phyloP scores from a whole-genome alignment of 352 stramenopile genomes.

The Pythium brassicae region DNA sequence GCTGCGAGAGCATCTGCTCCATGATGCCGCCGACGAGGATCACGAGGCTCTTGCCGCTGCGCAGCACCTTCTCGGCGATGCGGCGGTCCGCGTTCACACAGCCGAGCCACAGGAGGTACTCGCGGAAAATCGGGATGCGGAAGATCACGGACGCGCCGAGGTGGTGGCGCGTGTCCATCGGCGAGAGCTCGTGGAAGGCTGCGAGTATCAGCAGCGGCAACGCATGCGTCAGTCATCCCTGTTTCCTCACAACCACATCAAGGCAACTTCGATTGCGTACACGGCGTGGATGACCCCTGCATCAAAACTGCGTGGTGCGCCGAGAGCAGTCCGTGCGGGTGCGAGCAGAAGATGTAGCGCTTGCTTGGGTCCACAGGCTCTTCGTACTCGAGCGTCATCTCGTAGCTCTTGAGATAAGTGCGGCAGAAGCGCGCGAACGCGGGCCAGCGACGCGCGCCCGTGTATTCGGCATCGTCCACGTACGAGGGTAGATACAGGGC shows the following conservation, averaged over 20 bases:
- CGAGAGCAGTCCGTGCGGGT: constrained; percentile 74
- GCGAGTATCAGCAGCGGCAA: neutral
- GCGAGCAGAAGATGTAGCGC: constrained; percentile 78
- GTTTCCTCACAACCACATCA: neutral
- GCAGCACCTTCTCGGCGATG: constrained; percentile 60
- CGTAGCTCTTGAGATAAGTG: constrained; percentile 30
- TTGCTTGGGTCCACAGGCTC: constrained; percentile 45
- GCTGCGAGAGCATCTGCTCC: constrained; percentile 80
- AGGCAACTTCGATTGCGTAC: constrained; percentile 16
- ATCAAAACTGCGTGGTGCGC: constrained; percentile 65
- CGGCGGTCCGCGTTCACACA: constrained; percentile 67
- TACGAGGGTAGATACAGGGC: constrained; percentile 56
- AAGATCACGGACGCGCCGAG: constrained; percentile 77
- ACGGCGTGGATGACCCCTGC: constrained; percentile 49
- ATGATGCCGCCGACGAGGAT: constrained; percentile 78
- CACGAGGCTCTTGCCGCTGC: constrained; percentile 67
- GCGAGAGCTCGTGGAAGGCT: constrained; percentile 73
- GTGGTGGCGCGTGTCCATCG: constrained; percentile 55
- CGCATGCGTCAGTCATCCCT: constrained; percentile 3
- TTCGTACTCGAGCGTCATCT: constrained; percentile 68
- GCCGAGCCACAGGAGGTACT: constrained; percentile 73
- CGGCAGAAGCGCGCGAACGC: constrained; percentile 40
- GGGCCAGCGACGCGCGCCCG: constrained; percentile 52
- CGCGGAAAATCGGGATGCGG: constrained; percentile 66
- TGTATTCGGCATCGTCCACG: constrained; percentile 49